A percentile compares a stretch with the other conserved stretches of the same genome.
phyloP scores from a whole-genome alignment of 148 eudicot genomes.

The Oxyria digyna region DNA sequence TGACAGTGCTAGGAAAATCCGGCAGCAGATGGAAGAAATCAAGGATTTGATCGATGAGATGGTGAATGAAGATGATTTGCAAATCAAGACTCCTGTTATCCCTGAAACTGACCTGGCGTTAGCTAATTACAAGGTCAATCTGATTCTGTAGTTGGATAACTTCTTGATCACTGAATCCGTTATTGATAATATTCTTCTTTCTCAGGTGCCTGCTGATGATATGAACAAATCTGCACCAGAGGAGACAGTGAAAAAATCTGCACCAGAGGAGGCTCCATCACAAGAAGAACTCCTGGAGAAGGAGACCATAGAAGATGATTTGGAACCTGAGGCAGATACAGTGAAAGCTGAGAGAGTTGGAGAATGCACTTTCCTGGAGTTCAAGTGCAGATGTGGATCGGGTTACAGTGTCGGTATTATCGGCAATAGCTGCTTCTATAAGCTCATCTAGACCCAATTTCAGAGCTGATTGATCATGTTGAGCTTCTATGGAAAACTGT shows the following conservation, averaged over 20 bases:
- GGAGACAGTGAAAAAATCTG: not conserved
- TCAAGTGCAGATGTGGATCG: slow-evolving; percentile 7
- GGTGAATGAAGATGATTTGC: not conserved
- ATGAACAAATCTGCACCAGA: not conserved
- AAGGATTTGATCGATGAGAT: not conserved
- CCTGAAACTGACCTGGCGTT: not conserved
- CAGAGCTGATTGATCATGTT: not conserved
- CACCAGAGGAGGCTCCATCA: not conserved
- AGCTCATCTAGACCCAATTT: not conserved
- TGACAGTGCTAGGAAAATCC: not conserved
- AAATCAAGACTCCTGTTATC: not conserved
- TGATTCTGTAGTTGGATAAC: not conserved
- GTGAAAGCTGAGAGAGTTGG: not conserved
- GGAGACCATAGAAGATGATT: not conserved
- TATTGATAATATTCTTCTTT: not conserved
- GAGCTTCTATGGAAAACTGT: not conserved
- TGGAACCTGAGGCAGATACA: not conserved
- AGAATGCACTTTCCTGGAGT: not conserved
- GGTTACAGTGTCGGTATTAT: not conserved
- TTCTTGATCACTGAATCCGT: not conserved
- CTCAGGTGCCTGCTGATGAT: not conserved
- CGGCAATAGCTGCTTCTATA: not conserved
- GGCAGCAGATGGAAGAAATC: not conserved
- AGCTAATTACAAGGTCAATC: not conserved
- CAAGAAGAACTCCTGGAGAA: not conserved